Evolutionary conservation across 495 filamentous ascomycete genomes (phyloP).

Genomic region (Penicillium malachiteum): DNA sequence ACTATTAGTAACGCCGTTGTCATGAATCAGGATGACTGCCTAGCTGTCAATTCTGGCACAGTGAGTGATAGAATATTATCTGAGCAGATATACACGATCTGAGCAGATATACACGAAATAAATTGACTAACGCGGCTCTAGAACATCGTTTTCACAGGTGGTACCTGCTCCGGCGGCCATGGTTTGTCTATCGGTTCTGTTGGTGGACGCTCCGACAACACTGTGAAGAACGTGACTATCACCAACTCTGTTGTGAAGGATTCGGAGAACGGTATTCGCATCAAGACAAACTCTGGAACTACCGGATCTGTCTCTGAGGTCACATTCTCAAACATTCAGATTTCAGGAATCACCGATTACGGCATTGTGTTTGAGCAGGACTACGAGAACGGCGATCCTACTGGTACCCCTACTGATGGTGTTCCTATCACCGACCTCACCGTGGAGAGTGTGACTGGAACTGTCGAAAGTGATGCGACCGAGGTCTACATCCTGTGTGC

Average conservation of each 20-base stretch:
- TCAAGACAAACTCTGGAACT: conserved; percentile 25
- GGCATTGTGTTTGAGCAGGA: conserved; percentile 65
- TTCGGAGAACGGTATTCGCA: conserved; percentile 46
- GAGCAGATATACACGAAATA: too few species aligned
- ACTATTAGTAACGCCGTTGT: conserved; percentile 56
- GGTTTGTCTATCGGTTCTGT: conserved; percentile 62
- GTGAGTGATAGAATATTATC: background rate
- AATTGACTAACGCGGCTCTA: conserved; percentile 1
- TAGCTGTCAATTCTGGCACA: conserved; percentile 55
- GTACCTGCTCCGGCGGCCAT: conserved; percentile 54
- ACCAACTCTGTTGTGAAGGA: conserved; percentile 43
- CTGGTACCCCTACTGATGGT: conserved; percentile 53
- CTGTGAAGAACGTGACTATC: conserved; percentile 51
- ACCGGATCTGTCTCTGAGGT: conserved; percentile 24
- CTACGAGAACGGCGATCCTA: conserved; percentile 55
- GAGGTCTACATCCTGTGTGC: conserved; percentile 54
- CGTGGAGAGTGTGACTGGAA: conserved; percentile 47
- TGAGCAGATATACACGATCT: too few species aligned
- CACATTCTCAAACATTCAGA: conserved; percentile 25
- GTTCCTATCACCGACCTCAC: conserved; percentile 52
- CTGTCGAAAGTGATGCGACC: conserved; percentile 28
- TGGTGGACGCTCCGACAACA: conserved; percentile 57
- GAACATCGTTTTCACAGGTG: conserved; percentile 49
- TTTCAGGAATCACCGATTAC: conserved; percentile 35
- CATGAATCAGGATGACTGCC: conserved; percentile 65